phyloP scores from a whole-genome alignment of 2,329 filamentous ascomycete species.

The Monosporascus sp. region DNA sequence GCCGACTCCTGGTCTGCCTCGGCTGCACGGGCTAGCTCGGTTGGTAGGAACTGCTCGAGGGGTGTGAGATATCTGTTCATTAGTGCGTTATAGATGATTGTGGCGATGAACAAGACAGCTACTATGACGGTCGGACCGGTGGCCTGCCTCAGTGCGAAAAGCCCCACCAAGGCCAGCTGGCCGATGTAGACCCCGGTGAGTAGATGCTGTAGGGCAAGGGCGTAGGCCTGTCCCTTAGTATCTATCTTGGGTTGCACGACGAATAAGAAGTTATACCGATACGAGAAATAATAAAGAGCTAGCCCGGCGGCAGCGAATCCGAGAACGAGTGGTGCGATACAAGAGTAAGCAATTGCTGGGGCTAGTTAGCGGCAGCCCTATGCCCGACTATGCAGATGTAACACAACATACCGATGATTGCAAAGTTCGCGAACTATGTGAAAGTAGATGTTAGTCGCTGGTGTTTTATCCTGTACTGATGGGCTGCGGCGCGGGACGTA shows the following conservation, averaged over 20 bases:
- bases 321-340: constrained; percentile 67
- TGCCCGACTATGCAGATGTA: background rate
- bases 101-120: constrained; percentile 56
- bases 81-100: constrained; percentile 54
- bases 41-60: constrained; percentile 23
- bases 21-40: constrained; percentile 13
- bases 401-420: constrained; percentile 23
- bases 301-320: constrained; percentile 66
- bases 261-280: constrained; percentile 71
- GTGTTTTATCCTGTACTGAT: constrained; percentile 38
- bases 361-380: constrained; percentile 1
- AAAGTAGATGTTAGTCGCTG: constrained; percentile 2
- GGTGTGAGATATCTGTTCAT: constrained; percentile 25
- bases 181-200: constrained; percentile 67
- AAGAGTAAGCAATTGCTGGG: constrained; percentile 60
- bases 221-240: constrained; percentile 68
- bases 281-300: constrained; percentile 67
- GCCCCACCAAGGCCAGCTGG: constrained; percentile 63
- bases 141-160: constrained; percentile 57
- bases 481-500: constrained; percentile 44
- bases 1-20: constrained; percentile 17
- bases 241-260: constrained; percentile 66
- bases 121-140: constrained; percentile 58
- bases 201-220: constrained; percentile 66
- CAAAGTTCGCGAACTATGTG: constrained; percentile 26